phyloP scores from a whole-genome alignment of 1,284 basidiomycete genomes.

The Pyrrhoderma lamaoense region DNA sequence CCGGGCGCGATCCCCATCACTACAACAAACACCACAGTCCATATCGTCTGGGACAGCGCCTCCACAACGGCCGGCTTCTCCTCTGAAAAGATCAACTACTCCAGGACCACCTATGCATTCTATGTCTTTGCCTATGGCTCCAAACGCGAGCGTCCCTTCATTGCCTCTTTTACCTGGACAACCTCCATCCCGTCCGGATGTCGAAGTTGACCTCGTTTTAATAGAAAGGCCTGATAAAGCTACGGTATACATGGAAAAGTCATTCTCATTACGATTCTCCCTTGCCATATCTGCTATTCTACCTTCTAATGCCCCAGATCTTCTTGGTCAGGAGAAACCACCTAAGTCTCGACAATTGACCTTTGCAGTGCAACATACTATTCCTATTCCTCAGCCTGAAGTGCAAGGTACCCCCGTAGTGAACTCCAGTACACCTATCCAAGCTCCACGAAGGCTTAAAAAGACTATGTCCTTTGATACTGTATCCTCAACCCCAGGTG shows the following conservation, averaged over 20 bases:
- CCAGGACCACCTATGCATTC: constrained; percentile 31
- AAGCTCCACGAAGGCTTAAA: neutral
- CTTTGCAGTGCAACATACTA: constrained; percentile 55
- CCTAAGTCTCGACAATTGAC: constrained; percentile 32
- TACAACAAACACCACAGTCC: constrained; percentile 38
- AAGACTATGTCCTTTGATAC: constrained; percentile 11
- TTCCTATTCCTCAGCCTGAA: constrained; percentile 21
- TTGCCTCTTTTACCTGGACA: constrained; percentile 17
- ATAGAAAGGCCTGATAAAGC: constrained; percentile 39
- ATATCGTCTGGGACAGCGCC: constrained; percentile 26
- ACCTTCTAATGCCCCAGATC: constrained; percentile 27
- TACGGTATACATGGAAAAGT: constrained; percentile 41
- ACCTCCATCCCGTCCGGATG: constrained; percentile 27
- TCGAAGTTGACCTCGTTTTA: constrained; percentile 56
- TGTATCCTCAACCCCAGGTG: neutral
- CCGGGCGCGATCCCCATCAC: constrained; percentile 46
- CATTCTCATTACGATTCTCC: constrained; percentile 48
- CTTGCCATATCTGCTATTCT: constrained; percentile 34
- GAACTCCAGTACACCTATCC: constrained; percentile 1
- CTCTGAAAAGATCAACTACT: constrained; percentile 40
- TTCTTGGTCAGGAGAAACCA: neutral
- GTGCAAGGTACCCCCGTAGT: constrained; percentile 19
- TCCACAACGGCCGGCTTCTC: constrained; percentile 47
- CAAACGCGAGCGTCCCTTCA: constrained; percentile 26
- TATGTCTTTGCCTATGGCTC: constrained; percentile 50